Evolutionary conservation across 1,284 basidiomycete species (phyloP), one percentile per base, ranked within the genome.

Genomic region (Cryptococcus depauperatus): DNA sequence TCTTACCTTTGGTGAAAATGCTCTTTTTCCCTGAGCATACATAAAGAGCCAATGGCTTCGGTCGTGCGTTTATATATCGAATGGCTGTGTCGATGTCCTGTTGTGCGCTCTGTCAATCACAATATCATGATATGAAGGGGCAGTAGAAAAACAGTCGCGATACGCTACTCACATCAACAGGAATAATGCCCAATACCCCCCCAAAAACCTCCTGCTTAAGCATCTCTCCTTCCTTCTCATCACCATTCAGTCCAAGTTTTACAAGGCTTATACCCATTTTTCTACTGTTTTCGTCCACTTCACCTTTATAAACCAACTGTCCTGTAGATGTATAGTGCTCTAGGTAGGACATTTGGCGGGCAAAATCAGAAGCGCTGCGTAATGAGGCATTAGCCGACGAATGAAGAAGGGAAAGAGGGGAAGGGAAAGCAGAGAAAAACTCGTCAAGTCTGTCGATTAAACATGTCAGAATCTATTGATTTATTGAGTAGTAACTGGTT

Each of bases 121-220:
- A n/a, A n/a, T n/a, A n/a, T 32, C n/a, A 11, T 32, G 29, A 32
- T n/a, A 32, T 11, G 29, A 32, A 32, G n/a, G 29, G 29, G n/a
- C 11, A 25, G 5, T 11, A 21, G 37, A 5, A 9, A 19, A 11
- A 8, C 23, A 10, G 8, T 38, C 9, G n/a, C n/a, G n/a, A n/a
- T n/a, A n/a, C n/a, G n/a, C n/a, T n/a, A n/a, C n/a, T 44, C 6
- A 73, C 68, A 43, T 77, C 77, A 16, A 91, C 80, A 0, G 84
- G 78, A 0, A 93, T 73, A 42, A 95, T 76, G 5, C 87, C 83
- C 18, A 93, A 71, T 6, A 85, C 63, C 1, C 83, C 83, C 0
- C 81, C 84, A 61, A 85, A 83, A 11, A 81, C 69, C 62, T 84
- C 82, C 40, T 90, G 82, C 66, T 79, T 76, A 79, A 90, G 79